Evolutionary conservation across 495 filamentous ascomycete genomes (phyloP), one percentile per base, ranked within the genome.

Genomic region (Penicillium lagena): DNA sequence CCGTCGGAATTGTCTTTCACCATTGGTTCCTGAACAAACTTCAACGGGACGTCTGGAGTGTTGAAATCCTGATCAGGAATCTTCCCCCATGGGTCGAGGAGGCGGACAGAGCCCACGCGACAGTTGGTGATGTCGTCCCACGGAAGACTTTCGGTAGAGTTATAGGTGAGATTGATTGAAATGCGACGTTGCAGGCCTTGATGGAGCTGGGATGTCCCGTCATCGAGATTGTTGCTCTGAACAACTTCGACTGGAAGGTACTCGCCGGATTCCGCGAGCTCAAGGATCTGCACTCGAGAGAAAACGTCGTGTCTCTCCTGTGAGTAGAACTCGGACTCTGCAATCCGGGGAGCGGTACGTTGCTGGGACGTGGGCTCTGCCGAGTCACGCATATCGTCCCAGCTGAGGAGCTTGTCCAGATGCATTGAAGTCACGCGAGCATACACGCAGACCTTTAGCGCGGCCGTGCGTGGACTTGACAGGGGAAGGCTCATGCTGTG

Each of bases 401-500:
- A 99, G 64, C 94, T 97, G 5, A 99, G 78, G 31, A 99, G 75
- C 64, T 95, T 97, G 58, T 99, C 93, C 7, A 99, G 77, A 61
- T 99, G 93, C 85, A 96, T 95, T 1, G 82, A 68, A 12, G 86
- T 91, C 39, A 96, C 87, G 51, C 83, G 85, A 27, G 94, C 90
- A 59, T 96, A 97, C 45, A 99, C 85, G 29, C 89, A 88, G n/a
- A 97, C 84, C 43, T 94, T 79, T 35, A 99, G 64, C 7, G 80
- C 81, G 8, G 86, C 81, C 30, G 81, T 80, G 28, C 76, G 80
- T 9, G 90, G 80, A 45, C 87, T 89, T 17, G 82, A 82, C 32
- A 94, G 74, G n/a, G 94, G 94, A 46, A 99, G 70, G 61, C 90
- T 95, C 90, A 99, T 96, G 55, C 88, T 95, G 68, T 99, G 93